Base-by-base conservation (phyloP, 179 eudicot species). In the Spinacia oleracea region DNA sequence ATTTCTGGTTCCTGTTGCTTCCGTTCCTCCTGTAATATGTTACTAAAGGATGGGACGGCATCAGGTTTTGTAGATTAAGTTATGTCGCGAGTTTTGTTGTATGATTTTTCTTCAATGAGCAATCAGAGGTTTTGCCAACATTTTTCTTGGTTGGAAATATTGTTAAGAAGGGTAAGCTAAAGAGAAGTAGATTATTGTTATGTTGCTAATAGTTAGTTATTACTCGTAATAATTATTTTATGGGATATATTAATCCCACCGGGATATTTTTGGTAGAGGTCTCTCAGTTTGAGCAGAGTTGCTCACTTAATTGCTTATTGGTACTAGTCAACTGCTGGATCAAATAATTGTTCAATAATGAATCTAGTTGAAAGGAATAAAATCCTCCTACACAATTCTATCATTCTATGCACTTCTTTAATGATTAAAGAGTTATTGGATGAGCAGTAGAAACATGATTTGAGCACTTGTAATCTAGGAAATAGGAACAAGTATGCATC, bases 21-120 rank as follows among this genome's bases (percentile, higher is more conserved):
- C 50, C 42, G 18, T 43, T 56, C 73, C 40, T 48, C 21, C 25
- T 56, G 64, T 14, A 34, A 73, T 56, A n/a, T 55, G 4, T 9
- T n/a, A 6, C 34, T 58, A 51, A 51, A 48, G 77, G 27, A 64
- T 63, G 71, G 23, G 55, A 68, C 48, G 79, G 71, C 76, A 66
- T 67, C 74, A 53, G 76, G 76, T 50, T 65, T 53, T 53, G 38
- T 74, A 70, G 58, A 70, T 73, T 72, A 62, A 64, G 32, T 46
- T 74, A 67, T 45, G 40, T 73, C 60, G 64, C 76, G 79, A 80
- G 79, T 72, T 68, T 55, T 77, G 83, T 81, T 80, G 81, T 84
- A 84, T 72, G 70, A 45, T 65, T 59, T 81, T 71, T 70, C 27
- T 48, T 76, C 32, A 81, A 62, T 77, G 80, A 81, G 77, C 72